phyloP scores from a whole-genome alignment of 2,329 filamentous ascomycete genomes.

The Colletotrichum gloeosporioides region DNA sequence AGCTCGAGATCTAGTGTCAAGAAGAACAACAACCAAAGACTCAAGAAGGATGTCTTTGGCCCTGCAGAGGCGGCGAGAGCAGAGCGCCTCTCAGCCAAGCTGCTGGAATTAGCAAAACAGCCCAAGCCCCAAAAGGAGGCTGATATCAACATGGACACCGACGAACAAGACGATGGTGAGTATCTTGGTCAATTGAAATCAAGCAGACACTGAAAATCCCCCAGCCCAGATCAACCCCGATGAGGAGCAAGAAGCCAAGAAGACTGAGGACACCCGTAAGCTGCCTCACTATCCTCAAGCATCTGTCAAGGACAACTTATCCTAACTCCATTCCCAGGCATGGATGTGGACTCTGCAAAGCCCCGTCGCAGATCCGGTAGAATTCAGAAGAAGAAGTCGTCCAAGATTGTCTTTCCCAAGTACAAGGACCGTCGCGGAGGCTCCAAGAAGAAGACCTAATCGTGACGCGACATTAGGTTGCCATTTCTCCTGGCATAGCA shows the following conservation, averaged over 20 bases:
- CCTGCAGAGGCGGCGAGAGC: conserved; percentile 81
- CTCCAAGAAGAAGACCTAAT: conserved; percentile 42
- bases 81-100: conserved; percentile 83
- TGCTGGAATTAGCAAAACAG: conserved; percentile 79
- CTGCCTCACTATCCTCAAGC: conserved; percentile 9
- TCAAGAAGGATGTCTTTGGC: conserved; percentile 84
- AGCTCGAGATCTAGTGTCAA: conserved; percentile 78
- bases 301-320: conserved; percentile 23
- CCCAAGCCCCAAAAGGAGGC: conserved; percentile 67
- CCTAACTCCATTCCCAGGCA: conserved; percentile 41
- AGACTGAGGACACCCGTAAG: conserved; percentile 23
- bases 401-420: conserved; percentile 65
- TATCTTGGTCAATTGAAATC: neutral
- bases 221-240: conserved; percentile 32
- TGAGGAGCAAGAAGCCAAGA: conserved; percentile 31
- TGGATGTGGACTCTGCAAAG: conserved; percentile 62
- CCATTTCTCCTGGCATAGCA: neutral
- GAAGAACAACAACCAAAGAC: conserved; percentile 83
- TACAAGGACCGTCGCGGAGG: conserved; percentile 55
- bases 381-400: conserved; percentile 62
- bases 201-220: conserved; percentile 6
- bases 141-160: conserved; percentile 54
- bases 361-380: conserved; percentile 42
- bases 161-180: conserved; percentile 28
- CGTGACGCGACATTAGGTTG: neutral